phyloP scores from a whole-genome alignment of 345 rosid genomes.

The Citrus sp. region DNA sequence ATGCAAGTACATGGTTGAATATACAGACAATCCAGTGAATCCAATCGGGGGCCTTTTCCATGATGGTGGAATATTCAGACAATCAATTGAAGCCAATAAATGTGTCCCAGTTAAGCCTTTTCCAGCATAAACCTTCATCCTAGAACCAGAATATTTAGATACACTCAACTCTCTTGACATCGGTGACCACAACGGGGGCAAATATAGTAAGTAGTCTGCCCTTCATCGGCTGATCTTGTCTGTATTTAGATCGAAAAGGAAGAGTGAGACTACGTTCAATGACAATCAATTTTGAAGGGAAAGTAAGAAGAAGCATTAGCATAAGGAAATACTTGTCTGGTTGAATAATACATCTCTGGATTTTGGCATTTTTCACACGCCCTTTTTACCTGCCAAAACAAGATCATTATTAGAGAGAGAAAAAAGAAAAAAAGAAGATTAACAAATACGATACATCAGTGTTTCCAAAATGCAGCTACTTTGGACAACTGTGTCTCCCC shows the following conservation, averaged over 20 bases:
- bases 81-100: no score
- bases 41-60: neutral
- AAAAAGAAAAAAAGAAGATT: neutral
- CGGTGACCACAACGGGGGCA: constrained; percentile 33
- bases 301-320: neutral
- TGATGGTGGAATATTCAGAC: neutral
- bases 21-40: neutral
- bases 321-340: constrained; percentile 34
- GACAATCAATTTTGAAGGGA: neutral
- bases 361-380: constrained; percentile 42
- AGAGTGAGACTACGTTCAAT: neutral
- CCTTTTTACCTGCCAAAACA: constrained; percentile 22
- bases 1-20: neutral
- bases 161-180: constrained; percentile 13
- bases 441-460: neutral
- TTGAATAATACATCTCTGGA: constrained; percentile 29
- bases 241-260: constrained; percentile 8
- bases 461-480: constrained; percentile 8
- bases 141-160: neutral
- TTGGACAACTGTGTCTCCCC: constrained; percentile 17
- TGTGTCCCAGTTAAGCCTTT: no score
- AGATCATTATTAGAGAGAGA: neutral
- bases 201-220: constrained; percentile 32
- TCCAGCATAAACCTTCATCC: neutral
- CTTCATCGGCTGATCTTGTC: constrained; percentile 57